These are phyloP conservation scores for Endotrypanum monterogeii DNA, from an alignment of 208 protist genomes.

Conservation along the genomic window DNA sequence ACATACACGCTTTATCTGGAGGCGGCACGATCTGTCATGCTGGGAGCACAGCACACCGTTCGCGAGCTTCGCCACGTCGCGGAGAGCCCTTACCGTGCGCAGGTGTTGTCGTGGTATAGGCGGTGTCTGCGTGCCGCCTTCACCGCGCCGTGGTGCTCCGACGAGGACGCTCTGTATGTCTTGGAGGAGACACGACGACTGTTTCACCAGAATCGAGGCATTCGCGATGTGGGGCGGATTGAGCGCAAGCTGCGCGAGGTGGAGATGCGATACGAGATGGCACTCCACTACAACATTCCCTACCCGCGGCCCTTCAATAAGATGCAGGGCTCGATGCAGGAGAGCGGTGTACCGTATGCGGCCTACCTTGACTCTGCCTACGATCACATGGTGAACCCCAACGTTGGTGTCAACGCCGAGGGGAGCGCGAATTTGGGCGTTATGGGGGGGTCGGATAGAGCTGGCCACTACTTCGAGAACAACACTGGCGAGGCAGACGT, in stretches of 20 bases:
- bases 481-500: conserved; percentile 47
- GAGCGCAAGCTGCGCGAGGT: conserved; percentile 86
- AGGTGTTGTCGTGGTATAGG: conserved; percentile 85
- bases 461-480: conserved; percentile 58
- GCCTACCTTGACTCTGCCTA: conserved; percentile 87
- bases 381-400: conserved; percentile 77
- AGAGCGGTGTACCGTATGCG: conserved; percentile 80
- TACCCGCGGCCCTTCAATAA: conserved; percentile 87
- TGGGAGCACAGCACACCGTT: background rate
- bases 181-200: conserved; percentile 79
- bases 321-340: conserved; percentile 73
- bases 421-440: conserved; percentile 73
- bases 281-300: conserved; percentile 83
- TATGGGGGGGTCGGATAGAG: conserved; percentile 52
- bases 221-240: conserved; percentile 63
- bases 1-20: background rate
- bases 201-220: conserved; percentile 66
- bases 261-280: conserved; percentile 90
- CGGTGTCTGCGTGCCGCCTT: conserved; percentile 84
- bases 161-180: conserved; percentile 87
- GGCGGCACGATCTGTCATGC: conserved; percentile 1
- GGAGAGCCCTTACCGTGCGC: conserved; percentile 61
- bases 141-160: conserved; percentile 73
- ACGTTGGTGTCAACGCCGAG: conserved; percentile 60
- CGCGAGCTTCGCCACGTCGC: conserved; percentile 22